Evolutionary conservation across 2,329 filamentous ascomycete genomes (phyloP), one percentile per base, ranked within the genome.

Genomic region (Didymosphaeria variabile): DNA sequence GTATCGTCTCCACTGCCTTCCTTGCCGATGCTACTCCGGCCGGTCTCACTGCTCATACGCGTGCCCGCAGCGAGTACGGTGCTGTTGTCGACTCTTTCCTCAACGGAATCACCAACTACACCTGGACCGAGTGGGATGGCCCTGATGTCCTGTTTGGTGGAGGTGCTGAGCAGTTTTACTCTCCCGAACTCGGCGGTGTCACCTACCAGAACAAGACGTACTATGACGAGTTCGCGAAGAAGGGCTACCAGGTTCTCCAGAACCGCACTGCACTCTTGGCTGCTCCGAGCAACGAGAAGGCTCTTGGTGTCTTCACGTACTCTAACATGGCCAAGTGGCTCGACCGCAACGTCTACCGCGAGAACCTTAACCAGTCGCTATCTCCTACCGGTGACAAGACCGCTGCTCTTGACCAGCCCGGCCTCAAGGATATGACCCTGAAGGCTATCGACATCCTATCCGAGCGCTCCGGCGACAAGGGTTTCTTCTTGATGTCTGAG

Each of bases 401-500:
- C 17, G 82, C 90, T 44, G 91, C 91, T 5, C 83, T 85, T 8
- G 91, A 95, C 72, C 87, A 94, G 31, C 92, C 92, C 0, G 92
- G 92, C 5, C 87, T 95, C 54, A 94, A 93, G 80, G 91, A 95
- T 47, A 96, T 96, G 92, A 94, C 92, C 0, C 83, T 94, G 69
- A 96, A 96, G 82, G 92, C 92, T 26, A 86, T 95, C 53, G 91
- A 94, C 61, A 88, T 94, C 56, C 86, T 95, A n/a, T 81, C 90
- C 76, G 83, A 83, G 42, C 81, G 82, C 60, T 87, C 88, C 31
- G 85, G 85, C 36, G 85, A 90, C 60, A 85, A 91, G 61, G 92
- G 92, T 6, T 96, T 91, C 86, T 93, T 95, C 84, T 84, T 96
- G 72, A 95, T 96, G 92, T 88, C 89, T 13, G 92, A 96, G 78